Evolutionary conservation across 2,329 filamentous ascomycete genomes (phyloP).

Genomic region (Neonectria faginata): DNA sequence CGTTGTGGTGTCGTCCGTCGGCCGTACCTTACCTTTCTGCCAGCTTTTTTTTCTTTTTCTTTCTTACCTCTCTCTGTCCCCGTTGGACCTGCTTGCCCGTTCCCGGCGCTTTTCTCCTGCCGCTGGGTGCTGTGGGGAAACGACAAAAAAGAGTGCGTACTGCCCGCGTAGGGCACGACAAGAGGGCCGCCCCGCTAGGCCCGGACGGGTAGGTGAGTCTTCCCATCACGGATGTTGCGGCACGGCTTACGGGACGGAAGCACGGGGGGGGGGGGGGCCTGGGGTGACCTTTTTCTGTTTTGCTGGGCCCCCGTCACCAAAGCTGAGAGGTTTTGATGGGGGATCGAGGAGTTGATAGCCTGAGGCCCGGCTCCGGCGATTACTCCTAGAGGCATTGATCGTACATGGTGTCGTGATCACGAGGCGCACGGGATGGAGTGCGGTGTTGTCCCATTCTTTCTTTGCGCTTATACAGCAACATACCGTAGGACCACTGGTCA

Average conservation of each 20-base stretch:
- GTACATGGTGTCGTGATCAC: constrained; percentile 5
- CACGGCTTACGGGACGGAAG: constrained; percentile 25
- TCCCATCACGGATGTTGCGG: constrained; percentile 32
- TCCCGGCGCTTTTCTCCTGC: no score
- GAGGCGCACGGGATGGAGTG: not conserved
- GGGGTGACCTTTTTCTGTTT: not conserved
- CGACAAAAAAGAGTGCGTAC: constrained; percentile 7
- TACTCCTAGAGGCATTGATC: constrained; percentile 8
- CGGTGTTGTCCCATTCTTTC: not conserved
- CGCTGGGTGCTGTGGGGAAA: constrained; percentile 24
- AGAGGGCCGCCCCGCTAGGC: constrained; percentile 35
- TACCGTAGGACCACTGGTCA: not conserved
- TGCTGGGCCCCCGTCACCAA: not conserved
- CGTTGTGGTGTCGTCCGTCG: constrained; percentile 7
- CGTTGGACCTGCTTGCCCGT: not conserved
- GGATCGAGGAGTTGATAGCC: constrained; percentile 12
- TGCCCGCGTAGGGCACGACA: constrained; percentile 7
- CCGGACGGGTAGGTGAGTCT: constrained; percentile 41
- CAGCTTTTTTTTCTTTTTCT: not conserved
- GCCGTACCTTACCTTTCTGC: constrained; percentile 4
- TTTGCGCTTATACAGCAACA: constrained; percentile 1
- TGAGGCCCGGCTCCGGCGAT: constrained; percentile 5
- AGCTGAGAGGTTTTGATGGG: constrained; percentile 21
- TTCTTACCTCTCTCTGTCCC: not conserved
- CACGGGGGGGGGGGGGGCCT: not conserved